Evolutionary conservation across 2,329 filamentous ascomycete genomes (phyloP), one percentile per base, ranked within the genome.

Genomic region (Fusarium sp.): DNA sequence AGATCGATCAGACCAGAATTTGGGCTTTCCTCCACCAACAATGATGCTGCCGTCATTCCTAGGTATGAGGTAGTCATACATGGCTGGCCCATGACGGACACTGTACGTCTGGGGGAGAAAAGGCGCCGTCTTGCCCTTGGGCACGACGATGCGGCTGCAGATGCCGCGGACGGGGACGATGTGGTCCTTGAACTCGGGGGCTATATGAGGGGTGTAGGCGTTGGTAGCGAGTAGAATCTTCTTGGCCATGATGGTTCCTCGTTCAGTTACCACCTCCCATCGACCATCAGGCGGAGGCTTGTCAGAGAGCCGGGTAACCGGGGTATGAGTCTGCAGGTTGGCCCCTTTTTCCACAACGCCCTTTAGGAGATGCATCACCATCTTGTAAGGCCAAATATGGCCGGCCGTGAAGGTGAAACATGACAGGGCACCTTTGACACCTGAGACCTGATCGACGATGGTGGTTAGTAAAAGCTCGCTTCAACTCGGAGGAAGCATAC

Each of bases 381-480:
- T 33, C 25, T 67, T 67, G 0, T 51, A 57, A 0, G 69, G 69
- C 64, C 65, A 72, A 1, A 72, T 20, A 20, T 72, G 67, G 11
- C 62, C 67, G 2, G 69, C 69, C 2, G 69, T 70, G 38, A 58
- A 72, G 4, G 69, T 59, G 13, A 72, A 64, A 25, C 62, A 66
- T 5, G 57, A 64, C 10, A 66, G 55, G 2, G 69, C 69, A 10
- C 55, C 65, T 25, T 68, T 68, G 31, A 69, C 55, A 1, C 64
- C 61, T 0, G 66, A 61, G 13, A 61, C 25, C 58, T 61, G 4
- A 36, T 36, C 2, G 33, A n/a, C 2, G 14, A 14, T 7, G 14
- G 3, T 36, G 34, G n/a, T 36, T 36, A 36, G 34, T 1, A 36
- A 36, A 36, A 16, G 2, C 8, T 36, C 34, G 27, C 27, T 1